Evolutionary conservation across 495 filamentous ascomycete genomes (phyloP).

Genomic region (Hapsidospora chrysogenum): DNA sequence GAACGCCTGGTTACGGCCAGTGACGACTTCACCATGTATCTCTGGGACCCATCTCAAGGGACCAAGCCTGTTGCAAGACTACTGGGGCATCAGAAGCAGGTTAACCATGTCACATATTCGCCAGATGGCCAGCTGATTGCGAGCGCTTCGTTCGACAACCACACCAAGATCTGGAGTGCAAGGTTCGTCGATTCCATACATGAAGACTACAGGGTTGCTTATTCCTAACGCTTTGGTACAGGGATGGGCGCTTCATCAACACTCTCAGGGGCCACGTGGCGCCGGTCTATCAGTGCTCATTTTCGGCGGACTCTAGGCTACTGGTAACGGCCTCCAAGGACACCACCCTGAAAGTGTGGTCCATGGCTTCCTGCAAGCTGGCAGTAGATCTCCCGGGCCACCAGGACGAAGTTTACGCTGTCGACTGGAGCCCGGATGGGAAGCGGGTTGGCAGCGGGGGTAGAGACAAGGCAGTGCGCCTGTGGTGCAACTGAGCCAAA

Average conservation of each 20-base stretch:
- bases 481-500: conserved; percentile 46
- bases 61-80: conserved; percentile 78
- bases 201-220: background rate
- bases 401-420: conserved; percentile 84
- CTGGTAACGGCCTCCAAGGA: conserved; percentile 80
- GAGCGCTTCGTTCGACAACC: conserved; percentile 80
- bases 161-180: conserved; percentile 76
- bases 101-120: conserved; percentile 91
- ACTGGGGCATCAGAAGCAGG: conserved; percentile 85
- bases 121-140: conserved; percentile 78
- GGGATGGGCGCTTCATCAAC: conserved; percentile 60
- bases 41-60: conserved; percentile 74
- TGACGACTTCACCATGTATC: conserved; percentile 92
- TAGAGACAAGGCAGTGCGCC: conserved; percentile 77
- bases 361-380: conserved; percentile 69
- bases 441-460: conserved; percentile 75
- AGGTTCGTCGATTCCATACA: conserved; percentile 25
- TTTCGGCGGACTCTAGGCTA: conserved; percentile 74
- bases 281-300: conserved; percentile 79
- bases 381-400: conserved; percentile 81
- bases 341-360: conserved; percentile 90
- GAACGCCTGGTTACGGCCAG: conserved; percentile 75
- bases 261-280: conserved; percentile 87
- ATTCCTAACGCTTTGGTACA: conserved; percentile 7
- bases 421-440: conserved; percentile 85